phyloP scores from a whole-genome alignment of 805 yeast genomes.

The Hanseniaspora occidentalis region DNA sequence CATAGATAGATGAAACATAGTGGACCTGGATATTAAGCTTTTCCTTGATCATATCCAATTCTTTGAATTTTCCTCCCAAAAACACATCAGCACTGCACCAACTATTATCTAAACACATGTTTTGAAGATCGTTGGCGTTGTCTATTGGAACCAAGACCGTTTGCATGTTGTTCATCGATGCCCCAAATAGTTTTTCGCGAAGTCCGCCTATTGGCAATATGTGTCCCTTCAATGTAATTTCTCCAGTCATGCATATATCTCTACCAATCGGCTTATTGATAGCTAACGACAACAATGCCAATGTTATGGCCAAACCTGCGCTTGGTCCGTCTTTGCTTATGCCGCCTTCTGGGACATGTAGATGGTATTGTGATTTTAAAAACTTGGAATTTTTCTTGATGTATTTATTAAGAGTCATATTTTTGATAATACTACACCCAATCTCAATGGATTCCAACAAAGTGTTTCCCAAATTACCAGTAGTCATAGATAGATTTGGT shows the following conservation, averaged over 20 bases:
- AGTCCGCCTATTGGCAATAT: slow-evolving; percentile 77
- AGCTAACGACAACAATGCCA: slow-evolving; percentile 69
- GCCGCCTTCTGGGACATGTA: slow-evolving; percentile 64
- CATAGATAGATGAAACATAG: too few relatives aligned
- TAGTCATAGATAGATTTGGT: slow-evolving; percentile 40
- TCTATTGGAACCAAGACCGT: slow-evolving; percentile 59
- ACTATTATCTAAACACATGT: neutral
- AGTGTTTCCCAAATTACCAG: slow-evolving; percentile 77
- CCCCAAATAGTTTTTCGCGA: slow-evolving; percentile 66
- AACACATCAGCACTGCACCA: neutral
- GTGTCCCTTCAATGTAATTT: slow-evolving; percentile 65
- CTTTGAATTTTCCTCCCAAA: neutral
- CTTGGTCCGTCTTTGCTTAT: slow-evolving; percentile 43
- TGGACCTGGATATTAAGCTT: slow-evolving; percentile 51
- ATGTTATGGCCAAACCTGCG: slow-evolving; percentile 57
- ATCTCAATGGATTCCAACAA: slow-evolving; percentile 72
- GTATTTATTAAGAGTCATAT: slow-evolving; percentile 32
- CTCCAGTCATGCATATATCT: slow-evolving; percentile 76
- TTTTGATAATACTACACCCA: slow-evolving; percentile 60
- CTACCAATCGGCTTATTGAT: slow-evolving; percentile 37
- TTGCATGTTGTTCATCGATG: slow-evolving; percentile 54
- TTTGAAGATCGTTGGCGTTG: slow-evolving; percentile 50
- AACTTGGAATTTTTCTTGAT: slow-evolving; percentile 28
- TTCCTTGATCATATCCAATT: slow-evolving; percentile 22
- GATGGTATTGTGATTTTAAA: slow-evolving; percentile 46